Percentiles rank a stretch among this genome's conserved stretches.
Evolutionary conservation across 495 filamentous ascomycete genomes (phyloP).

Genomic region (Venustampulla echinocandica): DNA sequence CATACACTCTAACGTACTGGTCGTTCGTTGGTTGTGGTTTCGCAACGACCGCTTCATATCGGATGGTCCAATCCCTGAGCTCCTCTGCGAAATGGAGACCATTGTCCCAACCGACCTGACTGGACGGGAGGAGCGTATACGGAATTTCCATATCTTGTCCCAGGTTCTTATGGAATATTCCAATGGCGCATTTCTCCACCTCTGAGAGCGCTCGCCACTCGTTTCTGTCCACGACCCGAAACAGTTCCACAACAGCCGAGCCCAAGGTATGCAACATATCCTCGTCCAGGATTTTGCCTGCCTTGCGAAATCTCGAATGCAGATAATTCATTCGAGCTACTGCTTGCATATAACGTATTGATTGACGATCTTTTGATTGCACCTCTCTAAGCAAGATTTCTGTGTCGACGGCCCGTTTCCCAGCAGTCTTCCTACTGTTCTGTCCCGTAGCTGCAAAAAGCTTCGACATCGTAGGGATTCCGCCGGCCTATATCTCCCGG

Average conservation of each 20-base stretch:
- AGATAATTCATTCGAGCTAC: constrained; percentile 43
- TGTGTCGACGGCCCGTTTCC: constrained; percentile 28
- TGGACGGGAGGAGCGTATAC: constrained; percentile 13
- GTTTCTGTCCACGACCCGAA: constrained; percentile 25
- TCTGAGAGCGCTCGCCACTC: constrained; percentile 38
- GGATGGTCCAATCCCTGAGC: constrained; percentile 11
- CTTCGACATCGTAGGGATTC: constrained; percentile 31
- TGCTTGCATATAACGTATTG: constrained; percentile 24
- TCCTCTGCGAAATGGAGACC: constrained; percentile 16
- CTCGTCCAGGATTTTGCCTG: constrained; percentile 32
- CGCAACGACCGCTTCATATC: constrained; percentile 18
- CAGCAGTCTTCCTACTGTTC: constrained; percentile 24
- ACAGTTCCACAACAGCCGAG: constrained; percentile 31
- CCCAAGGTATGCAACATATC: constrained; percentile 39
- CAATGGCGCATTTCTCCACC: constrained; percentile 35
- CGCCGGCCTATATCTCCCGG: constrained; percentile 23
- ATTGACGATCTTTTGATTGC: constrained; percentile 26
- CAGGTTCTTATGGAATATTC: constrained; percentile 30
- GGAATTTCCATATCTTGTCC: constrained; percentile 37
- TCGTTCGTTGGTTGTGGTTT: constrained; percentile 24
- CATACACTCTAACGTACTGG: constrained; percentile 26
- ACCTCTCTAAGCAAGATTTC: constrained; percentile 26
- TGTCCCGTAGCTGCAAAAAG: constrained; percentile 30
- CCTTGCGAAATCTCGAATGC: constrained; percentile 30
- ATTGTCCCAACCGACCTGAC: constrained; percentile 12